A percentile compares a stretch with the other conserved stretches of the same genome.
Conservation (phyloP, 148 eudicot species). For the Dianthus caryophyllus region DNA sequence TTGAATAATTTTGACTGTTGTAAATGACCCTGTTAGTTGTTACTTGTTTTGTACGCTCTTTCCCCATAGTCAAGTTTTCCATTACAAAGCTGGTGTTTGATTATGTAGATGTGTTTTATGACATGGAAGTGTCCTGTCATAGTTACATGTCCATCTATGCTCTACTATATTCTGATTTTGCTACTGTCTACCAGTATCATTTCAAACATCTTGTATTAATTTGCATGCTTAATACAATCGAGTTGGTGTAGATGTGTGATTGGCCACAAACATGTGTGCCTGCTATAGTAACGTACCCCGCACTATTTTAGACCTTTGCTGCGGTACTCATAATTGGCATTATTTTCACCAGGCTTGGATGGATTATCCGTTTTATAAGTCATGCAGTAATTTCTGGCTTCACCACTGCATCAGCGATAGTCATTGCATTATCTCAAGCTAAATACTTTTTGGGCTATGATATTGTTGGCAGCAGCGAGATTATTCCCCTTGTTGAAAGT, state of each 20-base stretch:
- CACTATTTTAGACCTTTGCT: neutral
- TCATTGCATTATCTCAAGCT: conserved; percentile 91
- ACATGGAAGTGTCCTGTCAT: neutral
- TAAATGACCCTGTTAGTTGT: neutral
- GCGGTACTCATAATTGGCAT: conserved; percentile 4
- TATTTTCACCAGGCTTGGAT: conserved; percentile 67
- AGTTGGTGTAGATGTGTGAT: neutral
- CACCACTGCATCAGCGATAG: conserved; percentile 95
- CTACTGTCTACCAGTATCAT: neutral
- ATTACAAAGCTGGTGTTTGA: neutral
- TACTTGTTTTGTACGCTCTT: neutral
- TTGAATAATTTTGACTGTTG: neutral
- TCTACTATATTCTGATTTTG: neutral
- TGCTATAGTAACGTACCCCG: conserved; percentile 3
- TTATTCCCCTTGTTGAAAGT: conserved; percentile 76
- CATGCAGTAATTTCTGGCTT: conserved; percentile 99
- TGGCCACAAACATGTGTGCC: neutral
- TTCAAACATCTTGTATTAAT: neutral
- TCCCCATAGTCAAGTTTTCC: neutral
- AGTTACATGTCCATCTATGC: neutral
- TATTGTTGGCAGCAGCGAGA: conserved; percentile 69
- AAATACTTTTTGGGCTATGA: conserved; percentile 92
- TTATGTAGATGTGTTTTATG: neutral
- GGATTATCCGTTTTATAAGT: conserved; percentile 97
- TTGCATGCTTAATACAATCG: neutral